These are phyloP conservation scores for Cladosporium velox DNA, from an alignment of 2,329 filamentous ascomycete species.

Conservation along the genomic window DNA sequence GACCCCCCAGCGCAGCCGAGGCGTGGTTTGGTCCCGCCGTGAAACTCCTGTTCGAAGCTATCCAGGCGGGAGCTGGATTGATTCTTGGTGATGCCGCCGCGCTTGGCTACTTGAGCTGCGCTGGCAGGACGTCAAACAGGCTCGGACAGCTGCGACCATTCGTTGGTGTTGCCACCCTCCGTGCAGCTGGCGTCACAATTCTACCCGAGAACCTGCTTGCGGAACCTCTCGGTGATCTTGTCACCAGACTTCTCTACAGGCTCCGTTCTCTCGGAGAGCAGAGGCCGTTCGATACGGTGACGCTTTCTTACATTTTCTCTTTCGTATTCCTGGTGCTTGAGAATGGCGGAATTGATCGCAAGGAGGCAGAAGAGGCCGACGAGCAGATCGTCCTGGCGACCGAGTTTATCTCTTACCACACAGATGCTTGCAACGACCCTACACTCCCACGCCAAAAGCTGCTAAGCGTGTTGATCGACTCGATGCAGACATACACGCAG, in stretches of 20 bases:
- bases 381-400: constrained; percentile 86
- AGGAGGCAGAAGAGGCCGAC: constrained; percentile 73
- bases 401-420: constrained; percentile 88
- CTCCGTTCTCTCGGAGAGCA: constrained; percentile 89
- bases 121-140: constrained; percentile 71
- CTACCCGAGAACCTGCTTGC: constrained; percentile 71
- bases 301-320: constrained; percentile 83
- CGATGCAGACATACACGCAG: constrained; percentile 86
- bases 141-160: constrained; percentile 78
- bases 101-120: constrained; percentile 75
- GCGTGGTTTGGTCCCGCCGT: constrained; percentile 87
- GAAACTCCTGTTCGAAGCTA: constrained; percentile 68
- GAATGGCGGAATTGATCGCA: constrained; percentile 73
- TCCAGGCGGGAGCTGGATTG: constrained; percentile 77
- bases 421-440: constrained; percentile 72
- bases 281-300: constrained; percentile 86
- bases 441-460: constrained; percentile 76
- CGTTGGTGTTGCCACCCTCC: constrained; percentile 82
- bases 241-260: constrained; percentile 87
- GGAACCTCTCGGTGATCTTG: constrained; percentile 76
- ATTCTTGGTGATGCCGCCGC: constrained; percentile 80
- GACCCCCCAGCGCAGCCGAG: constrained; percentile 84
- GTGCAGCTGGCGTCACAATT: constrained; percentile 72
- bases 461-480: constrained; percentile 68
- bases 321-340: constrained; percentile 77